Conservation (phyloP, 306 rosid species). For the Macrotyloma uniflorum region DNA sequence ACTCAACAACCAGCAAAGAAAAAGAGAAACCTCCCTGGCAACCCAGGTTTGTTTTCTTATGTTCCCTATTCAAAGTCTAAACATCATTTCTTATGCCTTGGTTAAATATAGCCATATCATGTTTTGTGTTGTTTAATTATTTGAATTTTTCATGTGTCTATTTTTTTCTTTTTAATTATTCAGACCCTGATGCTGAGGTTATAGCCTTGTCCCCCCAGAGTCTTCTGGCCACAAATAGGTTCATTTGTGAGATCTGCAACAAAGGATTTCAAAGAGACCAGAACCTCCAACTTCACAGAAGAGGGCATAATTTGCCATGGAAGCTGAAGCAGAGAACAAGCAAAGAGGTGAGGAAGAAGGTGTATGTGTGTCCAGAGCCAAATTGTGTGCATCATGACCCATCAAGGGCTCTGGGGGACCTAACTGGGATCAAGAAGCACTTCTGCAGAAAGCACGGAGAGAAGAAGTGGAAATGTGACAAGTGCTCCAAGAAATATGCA, state of each 20-base stretch:
- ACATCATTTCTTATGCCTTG: slow-evolving; percentile 1
- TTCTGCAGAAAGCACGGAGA: slow-evolving; percentile 95
- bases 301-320: slow-evolving; percentile 99
- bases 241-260: slow-evolving; percentile 90
- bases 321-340: slow-evolving; percentile 86
- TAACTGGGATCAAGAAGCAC: slow-evolving; percentile 97
- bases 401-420: slow-evolving; percentile 88
- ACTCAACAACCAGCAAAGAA: slow-evolving; percentile 63
- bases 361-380: slow-evolving; percentile 87
- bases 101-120: not conserved
- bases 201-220: slow-evolving; percentile 84
- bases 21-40: slow-evolving; percentile 96
- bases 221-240: slow-evolving; percentile 82
- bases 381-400: slow-evolving; percentile 93
- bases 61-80: not conserved
- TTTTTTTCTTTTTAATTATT: not conserved
- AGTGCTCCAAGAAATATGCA: slow-evolving; percentile 88
- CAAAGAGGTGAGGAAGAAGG: slow-evolving; percentile 87
- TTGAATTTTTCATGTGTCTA: not conserved
- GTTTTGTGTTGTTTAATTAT: not conserved
- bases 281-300: slow-evolving; percentile 92
- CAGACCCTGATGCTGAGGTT: slow-evolving; percentile 98
- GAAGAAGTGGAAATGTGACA: slow-evolving; percentile 99
- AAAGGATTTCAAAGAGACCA: slow-evolving; percentile 97
- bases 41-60: slow-evolving; percentile 67